Evolutionary conservation across 495 filamentous ascomycete species (phyloP).

Genomic region (Parathielavia appendiculata): DNA sequence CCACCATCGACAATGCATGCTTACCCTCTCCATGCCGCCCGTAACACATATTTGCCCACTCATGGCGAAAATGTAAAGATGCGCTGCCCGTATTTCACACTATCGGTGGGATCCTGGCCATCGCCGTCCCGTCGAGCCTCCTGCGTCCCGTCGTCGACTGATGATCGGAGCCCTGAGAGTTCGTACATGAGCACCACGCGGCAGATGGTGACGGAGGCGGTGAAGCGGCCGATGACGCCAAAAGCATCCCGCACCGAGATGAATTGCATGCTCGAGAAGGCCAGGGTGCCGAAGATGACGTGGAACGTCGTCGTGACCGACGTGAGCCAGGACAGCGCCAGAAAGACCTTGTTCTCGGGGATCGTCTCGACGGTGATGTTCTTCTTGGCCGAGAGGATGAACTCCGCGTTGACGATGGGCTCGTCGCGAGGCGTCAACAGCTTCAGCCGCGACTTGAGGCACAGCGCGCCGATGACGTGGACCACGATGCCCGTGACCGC

Average conservation of each 20-base stretch:
- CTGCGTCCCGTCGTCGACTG: neutral
- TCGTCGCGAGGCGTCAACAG: neutral
- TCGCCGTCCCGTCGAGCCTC: neutral
- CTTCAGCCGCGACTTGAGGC: neutral
- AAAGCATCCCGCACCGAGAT: conserved; percentile 22
- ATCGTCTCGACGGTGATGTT: conserved; percentile 14
- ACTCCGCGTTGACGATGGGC: neutral
- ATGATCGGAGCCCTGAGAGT: conserved; percentile 12
- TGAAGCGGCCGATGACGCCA: conserved; percentile 19
- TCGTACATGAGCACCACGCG: conserved; percentile 22
- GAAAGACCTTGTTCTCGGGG: conserved; percentile 14
- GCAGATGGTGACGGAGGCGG: conserved; percentile 21
- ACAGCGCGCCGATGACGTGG: conserved; percentile 15
- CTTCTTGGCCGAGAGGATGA: neutral
- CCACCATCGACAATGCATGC: too few relatives aligned
- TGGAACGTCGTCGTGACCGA: conserved; percentile 17
- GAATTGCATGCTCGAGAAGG: conserved; percentile 27
- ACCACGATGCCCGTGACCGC: conserved; percentile 16
- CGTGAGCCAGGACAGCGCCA: conserved; percentile 19
- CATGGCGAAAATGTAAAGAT: conserved; percentile 6
- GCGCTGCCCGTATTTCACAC: neutral
- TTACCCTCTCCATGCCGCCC: too few relatives aligned
- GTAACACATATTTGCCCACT: too few relatives aligned
- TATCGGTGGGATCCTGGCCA: neutral
- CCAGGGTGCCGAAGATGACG: conserved; percentile 24